phyloP scores from a whole-genome alignment of 768 basidiomycete genomes.

The Rhodotorula paludigena region DNA sequence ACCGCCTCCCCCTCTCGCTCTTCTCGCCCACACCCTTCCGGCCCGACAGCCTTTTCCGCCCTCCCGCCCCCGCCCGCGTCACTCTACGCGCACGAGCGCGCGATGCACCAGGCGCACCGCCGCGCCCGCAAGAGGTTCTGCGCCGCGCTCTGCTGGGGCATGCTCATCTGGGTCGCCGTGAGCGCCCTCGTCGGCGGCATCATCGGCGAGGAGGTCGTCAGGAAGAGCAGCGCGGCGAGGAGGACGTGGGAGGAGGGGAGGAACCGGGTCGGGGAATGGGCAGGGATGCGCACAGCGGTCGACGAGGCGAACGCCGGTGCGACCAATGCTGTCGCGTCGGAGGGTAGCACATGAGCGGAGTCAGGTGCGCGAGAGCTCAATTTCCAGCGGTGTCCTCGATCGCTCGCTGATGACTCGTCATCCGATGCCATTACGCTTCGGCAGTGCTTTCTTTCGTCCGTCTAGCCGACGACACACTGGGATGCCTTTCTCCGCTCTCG shows the following conservation, averaged over 20 bases:
- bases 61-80: conserved; percentile 8
- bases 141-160: conserved; percentile 5
- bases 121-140: conserved; percentile 18
- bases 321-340: no score
- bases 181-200: conserved; percentile 9
- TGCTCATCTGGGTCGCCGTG: not conserved
- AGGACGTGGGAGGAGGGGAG: not conserved
- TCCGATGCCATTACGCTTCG: no score
- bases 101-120: not conserved
- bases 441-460: no score
- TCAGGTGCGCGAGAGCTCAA: no score
- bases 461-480: no score
- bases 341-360: no score
- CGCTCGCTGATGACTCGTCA: no score
- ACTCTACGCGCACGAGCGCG: conserved; percentile 1
- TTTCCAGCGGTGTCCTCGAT: no score
- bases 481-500: no score
- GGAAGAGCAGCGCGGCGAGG: not conserved
- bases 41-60: conserved; percentile 17
- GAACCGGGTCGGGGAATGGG: not conserved
- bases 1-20: not conserved
- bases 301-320: no score
- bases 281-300: no score
- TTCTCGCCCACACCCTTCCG: conserved; percentile 3
- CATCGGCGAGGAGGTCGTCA: conserved; percentile 6